Conservation (phyloP, 495 filamentous ascomycete genomes). For the Aspergillus kassunensis region DNA sequence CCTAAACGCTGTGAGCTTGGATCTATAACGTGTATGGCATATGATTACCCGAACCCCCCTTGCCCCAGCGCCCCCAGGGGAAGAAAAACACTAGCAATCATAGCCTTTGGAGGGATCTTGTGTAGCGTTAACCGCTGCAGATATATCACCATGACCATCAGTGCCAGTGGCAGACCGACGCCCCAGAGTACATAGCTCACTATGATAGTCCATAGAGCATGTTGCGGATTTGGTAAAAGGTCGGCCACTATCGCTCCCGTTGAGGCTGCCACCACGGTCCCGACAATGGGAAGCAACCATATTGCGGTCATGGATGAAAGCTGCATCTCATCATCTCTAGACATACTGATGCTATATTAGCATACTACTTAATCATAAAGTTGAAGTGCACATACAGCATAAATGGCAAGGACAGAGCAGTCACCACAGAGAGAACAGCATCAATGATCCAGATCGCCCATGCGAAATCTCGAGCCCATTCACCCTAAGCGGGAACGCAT, state of each 20-base stretch:
- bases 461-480: slow-evolving; percentile 32
- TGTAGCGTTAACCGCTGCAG: slow-evolving; percentile 56
- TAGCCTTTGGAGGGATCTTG: slow-evolving; percentile 52
- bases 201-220: slow-evolving; percentile 54
- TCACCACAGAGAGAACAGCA: slow-evolving; percentile 45
- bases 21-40: background rate
- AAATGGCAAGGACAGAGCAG: slow-evolving; percentile 51
- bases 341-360: slow-evolving; percentile 26
- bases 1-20: slow-evolving; percentile 11
- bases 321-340: slow-evolving; percentile 23
- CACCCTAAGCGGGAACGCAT: slow-evolving; percentile 52
- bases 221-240: slow-evolving; percentile 45
- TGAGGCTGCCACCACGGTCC: slow-evolving; percentile 54
- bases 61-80: slow-evolving; percentile 59
- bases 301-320: slow-evolving; percentile 53
- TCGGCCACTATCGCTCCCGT: slow-evolving; percentile 54
- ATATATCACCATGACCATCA: slow-evolving; percentile 56
- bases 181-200: slow-evolving; percentile 58
- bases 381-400: slow-evolving; percentile 40
- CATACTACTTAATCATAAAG: too few species aligned
- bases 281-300: slow-evolving; percentile 59
- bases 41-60: slow-evolving; percentile 47
- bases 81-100: slow-evolving; percentile 59
- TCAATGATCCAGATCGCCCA: slow-evolving; percentile 61
- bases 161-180: slow-evolving; percentile 51